A percentile compares a stretch with the other conserved stretches of the same genome.
phyloP scores from a whole-genome alignment of 176 grass and related monocot genomes.

The Calamus simplicifolius region DNA sequence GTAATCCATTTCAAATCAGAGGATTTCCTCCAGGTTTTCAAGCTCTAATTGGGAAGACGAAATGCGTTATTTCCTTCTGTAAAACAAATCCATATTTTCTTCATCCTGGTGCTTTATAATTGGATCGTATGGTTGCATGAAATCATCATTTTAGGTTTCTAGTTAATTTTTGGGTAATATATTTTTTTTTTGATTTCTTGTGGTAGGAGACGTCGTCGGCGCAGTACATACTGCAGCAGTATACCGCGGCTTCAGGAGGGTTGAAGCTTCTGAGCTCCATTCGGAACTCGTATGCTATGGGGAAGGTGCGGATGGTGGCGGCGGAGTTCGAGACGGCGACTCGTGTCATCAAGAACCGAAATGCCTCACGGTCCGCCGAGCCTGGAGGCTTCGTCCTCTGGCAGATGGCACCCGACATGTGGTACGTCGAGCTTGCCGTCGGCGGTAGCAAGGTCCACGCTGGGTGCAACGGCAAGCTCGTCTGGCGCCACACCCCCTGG shows the following conservation, averaged over 20 bases:
- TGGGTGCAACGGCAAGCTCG: constrained; percentile 14
- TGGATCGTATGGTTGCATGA: too few relatives aligned
- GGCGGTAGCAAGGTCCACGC: constrained; percentile 15
- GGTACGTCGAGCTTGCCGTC: constrained; percentile 13
- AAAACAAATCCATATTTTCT: too few relatives aligned
- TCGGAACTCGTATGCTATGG: constrained; percentile 17
- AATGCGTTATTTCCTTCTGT: too few relatives aligned
- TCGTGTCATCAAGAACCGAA: constrained; percentile 7
- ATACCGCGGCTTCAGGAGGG: constrained; percentile 13
- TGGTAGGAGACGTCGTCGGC: constrained; percentile 13
- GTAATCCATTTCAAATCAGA: too few relatives aligned
- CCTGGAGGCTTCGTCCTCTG: constrained; percentile 19
- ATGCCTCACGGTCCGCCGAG: constrained; percentile 2
- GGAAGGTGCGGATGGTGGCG: constrained; percentile 16
- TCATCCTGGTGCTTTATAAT: too few relatives aligned
- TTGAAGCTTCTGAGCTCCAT: constrained; percentile 17
- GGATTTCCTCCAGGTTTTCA: too few relatives aligned
- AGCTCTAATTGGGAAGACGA: too few relatives aligned
- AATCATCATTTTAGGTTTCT: too few relatives aligned
- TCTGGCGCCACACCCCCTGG: constrained; percentile 20
- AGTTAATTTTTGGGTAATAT: too few relatives aligned
- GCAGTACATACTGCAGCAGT: constrained; percentile 21
- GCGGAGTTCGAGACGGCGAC: constrained; percentile 12
- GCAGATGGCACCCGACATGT: constrained; percentile 23
- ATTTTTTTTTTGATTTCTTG: background rate